Percentiles rank a stretch among this genome's conserved stretches.
Conservation (phyloP, 1,139 yeast genomes). For the Sugiyamaella pinicola region DNA sequence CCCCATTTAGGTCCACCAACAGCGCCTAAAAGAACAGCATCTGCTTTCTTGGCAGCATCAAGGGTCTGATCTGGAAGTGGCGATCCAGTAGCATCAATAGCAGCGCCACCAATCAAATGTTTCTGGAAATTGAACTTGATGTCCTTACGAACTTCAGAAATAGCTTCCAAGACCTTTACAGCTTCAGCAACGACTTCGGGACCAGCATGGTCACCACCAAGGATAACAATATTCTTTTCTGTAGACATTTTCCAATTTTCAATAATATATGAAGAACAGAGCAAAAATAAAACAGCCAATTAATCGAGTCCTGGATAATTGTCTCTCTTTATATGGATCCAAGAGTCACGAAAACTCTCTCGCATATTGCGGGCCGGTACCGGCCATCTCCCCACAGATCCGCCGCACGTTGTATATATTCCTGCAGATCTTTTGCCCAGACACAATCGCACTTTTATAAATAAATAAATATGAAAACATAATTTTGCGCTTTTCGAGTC, state of each 20-base stretch:
- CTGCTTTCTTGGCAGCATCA: constrained; percentile 81
- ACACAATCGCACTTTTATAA: too few relatives aligned
- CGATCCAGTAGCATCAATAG: constrained; percentile 92
- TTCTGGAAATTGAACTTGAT: constrained; percentile 73
- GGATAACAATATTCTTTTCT: constrained; percentile 72
- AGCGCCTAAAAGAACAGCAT: constrained; percentile 94
- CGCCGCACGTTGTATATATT: neutral
- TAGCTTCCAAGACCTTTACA: constrained; percentile 81
- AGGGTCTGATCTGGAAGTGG: constrained; percentile 90
- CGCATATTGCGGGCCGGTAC: constrained; percentile 14
- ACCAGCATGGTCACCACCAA: constrained; percentile 98
- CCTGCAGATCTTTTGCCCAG: too few relatives aligned
- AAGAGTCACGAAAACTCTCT: constrained; percentile 6
- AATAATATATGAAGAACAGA: neutral
- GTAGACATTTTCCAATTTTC: neutral
- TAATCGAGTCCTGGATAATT: too few relatives aligned
- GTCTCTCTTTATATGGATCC: constrained; percentile 4
- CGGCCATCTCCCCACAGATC: constrained; percentile 10
- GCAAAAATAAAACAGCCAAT: neutral
- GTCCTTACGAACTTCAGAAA: constrained; percentile 61
- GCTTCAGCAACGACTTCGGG: constrained; percentile 89
- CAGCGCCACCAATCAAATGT: constrained; percentile 96
- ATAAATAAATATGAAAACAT: too few relatives aligned
- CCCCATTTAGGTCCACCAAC: constrained; percentile 99
- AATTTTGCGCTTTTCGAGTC: too few relatives aligned